Percentiles rank a stretch among this genome's conserved stretches.
Evolutionary conservation across 306 rosid species (phyloP).

Genomic region (Castanopsis chinensis): DNA sequence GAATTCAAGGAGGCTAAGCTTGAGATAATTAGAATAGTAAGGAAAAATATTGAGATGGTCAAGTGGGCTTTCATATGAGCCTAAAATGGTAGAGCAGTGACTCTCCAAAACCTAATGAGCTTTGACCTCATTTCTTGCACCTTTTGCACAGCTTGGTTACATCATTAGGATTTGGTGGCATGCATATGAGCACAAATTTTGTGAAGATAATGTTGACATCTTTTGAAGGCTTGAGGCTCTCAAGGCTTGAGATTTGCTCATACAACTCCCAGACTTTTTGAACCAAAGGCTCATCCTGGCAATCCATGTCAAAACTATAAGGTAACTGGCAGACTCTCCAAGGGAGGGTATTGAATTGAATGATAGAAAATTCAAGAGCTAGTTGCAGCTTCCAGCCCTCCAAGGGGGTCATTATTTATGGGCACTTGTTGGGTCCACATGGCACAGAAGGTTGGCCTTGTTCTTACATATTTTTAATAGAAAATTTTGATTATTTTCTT

Average conservation of each 20-base stretch:
- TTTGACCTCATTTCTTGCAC: constrained; percentile 56
- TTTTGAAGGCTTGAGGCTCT: constrained; percentile 65
- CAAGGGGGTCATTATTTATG: too few species aligned
- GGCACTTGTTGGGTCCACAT: too few species aligned
- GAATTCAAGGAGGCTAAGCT: constrained; percentile 70
- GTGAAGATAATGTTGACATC: constrained; percentile 85
- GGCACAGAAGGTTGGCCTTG: too few species aligned
- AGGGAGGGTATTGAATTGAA: too few species aligned
- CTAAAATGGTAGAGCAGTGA: constrained; percentile 58
- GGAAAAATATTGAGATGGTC: constrained; percentile 64
- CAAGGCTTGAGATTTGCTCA: constrained; percentile 59
- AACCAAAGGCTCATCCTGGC: constrained; percentile 55
- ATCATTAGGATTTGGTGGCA: too few species aligned
- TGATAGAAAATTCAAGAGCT: too few species aligned
- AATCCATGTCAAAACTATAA: constrained; percentile 65
- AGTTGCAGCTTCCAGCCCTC: too few species aligned
- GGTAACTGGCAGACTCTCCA: too few species aligned
- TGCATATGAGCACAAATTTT: too few species aligned
- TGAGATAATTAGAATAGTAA: constrained; percentile 70
- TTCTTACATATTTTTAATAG: too few species aligned
- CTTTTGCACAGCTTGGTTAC: constrained; percentile 35
- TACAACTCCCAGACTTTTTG: constrained; percentile 44
- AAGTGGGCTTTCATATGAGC: constrained; percentile 48
- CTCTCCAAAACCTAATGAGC: constrained; percentile 57
- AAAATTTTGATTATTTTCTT: too few species aligned